Percentiles rank a stretch among this genome's conserved stretches.
Evolutionary conservation across 2,329 filamentous ascomycete genomes (phyloP).

Genomic region (Madurella fahalii): DNA sequence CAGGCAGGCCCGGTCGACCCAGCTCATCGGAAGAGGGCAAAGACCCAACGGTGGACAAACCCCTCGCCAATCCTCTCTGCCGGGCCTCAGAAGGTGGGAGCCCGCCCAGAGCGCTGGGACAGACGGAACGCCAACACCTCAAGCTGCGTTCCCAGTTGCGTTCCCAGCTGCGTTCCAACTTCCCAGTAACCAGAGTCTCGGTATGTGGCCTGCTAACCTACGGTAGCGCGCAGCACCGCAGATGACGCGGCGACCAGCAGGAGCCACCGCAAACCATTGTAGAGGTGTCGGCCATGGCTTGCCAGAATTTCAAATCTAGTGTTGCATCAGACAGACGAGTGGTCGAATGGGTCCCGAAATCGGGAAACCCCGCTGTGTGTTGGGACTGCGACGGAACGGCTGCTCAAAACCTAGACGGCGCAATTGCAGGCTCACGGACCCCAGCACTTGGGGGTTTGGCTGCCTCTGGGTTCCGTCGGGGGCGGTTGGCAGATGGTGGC

Average conservation of each 20-base stretch:
- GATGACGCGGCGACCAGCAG: not conserved
- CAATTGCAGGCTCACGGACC: no score
- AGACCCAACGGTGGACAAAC: slow-evolving; percentile 4
- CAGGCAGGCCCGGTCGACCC: slow-evolving; percentile 15
- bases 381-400: not conserved
- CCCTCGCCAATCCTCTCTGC: slow-evolving; percentile 3
- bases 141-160: slow-evolving; percentile 10
- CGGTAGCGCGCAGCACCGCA: not conserved
- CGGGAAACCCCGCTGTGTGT: not conserved
- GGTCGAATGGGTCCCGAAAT: not conserved
- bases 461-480: not conserved
- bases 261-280: not conserved
- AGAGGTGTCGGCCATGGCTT: not conserved
- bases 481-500: not conserved
- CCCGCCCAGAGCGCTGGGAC: slow-evolving; percentile 11
- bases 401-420: not conserved
- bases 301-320: not conserved
- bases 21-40: slow-evolving; percentile 14
- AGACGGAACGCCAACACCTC: not conserved
- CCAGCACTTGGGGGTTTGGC: no score
- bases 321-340: not conserved
- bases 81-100: slow-evolving; percentile 1
- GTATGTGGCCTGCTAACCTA: slow-evolving; percentile 2
- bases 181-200: slow-evolving; percentile 15
- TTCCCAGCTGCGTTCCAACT: no score